Percentiles rank a stretch among this genome's conserved stretches.
These are phyloP conservation scores for Barnettozyma siamensis DNA, from an alignment of 805 yeast species.

Conservation along the genomic window DNA sequence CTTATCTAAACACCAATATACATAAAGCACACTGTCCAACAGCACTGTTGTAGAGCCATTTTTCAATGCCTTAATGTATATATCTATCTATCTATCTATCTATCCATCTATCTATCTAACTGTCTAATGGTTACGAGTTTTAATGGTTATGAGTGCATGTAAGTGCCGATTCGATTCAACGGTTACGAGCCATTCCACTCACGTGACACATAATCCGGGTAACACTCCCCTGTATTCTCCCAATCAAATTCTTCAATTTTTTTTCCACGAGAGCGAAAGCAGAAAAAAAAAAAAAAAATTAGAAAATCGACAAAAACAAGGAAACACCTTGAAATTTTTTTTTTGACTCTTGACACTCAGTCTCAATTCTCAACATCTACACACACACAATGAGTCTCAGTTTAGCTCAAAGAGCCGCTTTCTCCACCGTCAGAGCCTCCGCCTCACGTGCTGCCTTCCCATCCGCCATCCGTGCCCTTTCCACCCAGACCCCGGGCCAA, in stretches of 20 bases:
- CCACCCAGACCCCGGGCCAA: conserved; percentile 41
- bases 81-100: too few species aligned
- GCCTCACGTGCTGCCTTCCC: conserved; percentile 44
- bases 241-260: conserved; percentile 3
- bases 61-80: too few species aligned
- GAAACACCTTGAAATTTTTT: conserved; percentile 7
- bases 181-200: not conserved
- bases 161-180: too few species aligned
- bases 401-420: conserved; percentile 4
- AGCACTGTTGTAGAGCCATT: too few species aligned
- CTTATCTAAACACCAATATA: too few species aligned
- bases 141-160: too few species aligned
- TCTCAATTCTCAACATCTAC: not conserved
- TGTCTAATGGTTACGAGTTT: too few species aligned
- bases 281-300: conserved; percentile 1
- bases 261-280: not conserved
- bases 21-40: too few species aligned
- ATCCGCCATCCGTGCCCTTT: conserved; percentile 48
- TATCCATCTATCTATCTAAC: too few species aligned
- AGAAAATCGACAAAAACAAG: not conserved
- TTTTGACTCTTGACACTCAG: too few species aligned
- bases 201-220: conserved; percentile 1
- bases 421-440: conserved; percentile 34
- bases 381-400: conserved; percentile 9
- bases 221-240: not conserved